Evolutionary conservation across 345 rosid species (phyloP), one percentile per base, ranked within the genome.

Genomic region (Pugionium dolabratum): DNA sequence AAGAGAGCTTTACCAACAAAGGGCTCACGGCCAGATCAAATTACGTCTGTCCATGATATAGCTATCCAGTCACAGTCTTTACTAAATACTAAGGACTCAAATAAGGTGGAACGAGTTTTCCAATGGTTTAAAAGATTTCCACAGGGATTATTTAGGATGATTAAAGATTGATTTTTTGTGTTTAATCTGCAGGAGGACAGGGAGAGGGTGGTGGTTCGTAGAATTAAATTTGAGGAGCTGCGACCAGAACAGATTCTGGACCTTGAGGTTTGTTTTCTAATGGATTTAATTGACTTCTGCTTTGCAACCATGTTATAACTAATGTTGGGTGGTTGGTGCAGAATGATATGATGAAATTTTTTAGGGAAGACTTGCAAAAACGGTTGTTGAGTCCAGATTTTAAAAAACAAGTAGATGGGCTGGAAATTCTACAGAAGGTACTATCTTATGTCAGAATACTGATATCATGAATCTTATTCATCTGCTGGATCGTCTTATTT

Each of bases 361-460:
- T 95, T 64, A 81, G 98, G 82, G 99, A 95, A 82, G 98, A 95
- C 83, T 75, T 91, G 76, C 86, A 86, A 46, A 80, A 86, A 75
- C 86, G 96, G 52, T 83, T 95, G 67, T 66, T 86, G 64, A 91
- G 98, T 82, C 46, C 79, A 25, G 98, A 91, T 80, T 91, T 91
- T 70, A 86, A 85, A 76, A 95, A 89, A 76, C 98, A 95, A 78
- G 95, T 91, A 78, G 96, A 91, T 66, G 99, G 97, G 78, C 88
- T 95, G 76, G 99, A 95, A 77, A 81, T 95, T 79, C 79, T 95
- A 64, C 97, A 87, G 71, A 88, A 91, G 96, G 99, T 94, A 56
- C 69, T 60, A 54, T 65, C 44, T 66, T 46, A 36, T 56, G 55
- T 56, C 56, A 36, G 32, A 32, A 55, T 64, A 59, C 7, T 4